Evolutionary conservation across 768 basidiomycete species (phyloP).

Genomic region (Suillus fuscotomentosus): DNA sequence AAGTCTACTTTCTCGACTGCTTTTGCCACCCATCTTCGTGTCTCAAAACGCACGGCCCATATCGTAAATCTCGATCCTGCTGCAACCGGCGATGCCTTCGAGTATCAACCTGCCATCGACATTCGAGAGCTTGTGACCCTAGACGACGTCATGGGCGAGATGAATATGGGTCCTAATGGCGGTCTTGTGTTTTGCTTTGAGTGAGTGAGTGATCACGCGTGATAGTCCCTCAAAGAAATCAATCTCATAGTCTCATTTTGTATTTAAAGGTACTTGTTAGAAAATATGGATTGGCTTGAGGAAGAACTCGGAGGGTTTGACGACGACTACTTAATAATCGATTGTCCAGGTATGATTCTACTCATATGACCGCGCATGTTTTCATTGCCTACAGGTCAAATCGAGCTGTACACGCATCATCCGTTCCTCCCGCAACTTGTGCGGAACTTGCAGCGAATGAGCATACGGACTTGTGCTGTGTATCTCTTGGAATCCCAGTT

Average conservation of each 20-base stretch:
- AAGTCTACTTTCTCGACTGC: constrained; percentile 93
- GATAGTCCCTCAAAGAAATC: background rate
- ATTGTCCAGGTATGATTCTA: constrained; percentile 72
- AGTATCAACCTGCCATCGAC: constrained; percentile 90
- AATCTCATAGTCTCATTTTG: background rate
- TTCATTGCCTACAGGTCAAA: constrained; percentile 66
- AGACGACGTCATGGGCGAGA: constrained; percentile 94
- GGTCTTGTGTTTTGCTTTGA: constrained; percentile 98
- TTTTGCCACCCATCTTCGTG: constrained; percentile 84
- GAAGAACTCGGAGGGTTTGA: constrained; percentile 94
- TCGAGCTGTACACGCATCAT: constrained; percentile 98
- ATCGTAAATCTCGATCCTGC: constrained; percentile 98
- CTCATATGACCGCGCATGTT: constrained; percentile 1
- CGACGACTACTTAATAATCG: constrained; percentile 92
- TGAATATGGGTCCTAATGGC: constrained; percentile 95
- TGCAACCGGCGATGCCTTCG: constrained; percentile 81
- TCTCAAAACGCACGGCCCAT: constrained; percentile 81
- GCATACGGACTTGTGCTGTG: constrained; percentile 82
- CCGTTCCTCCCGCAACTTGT: constrained; percentile 92
- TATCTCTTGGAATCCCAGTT: constrained; percentile 98
- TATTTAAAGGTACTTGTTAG: constrained; percentile 76
- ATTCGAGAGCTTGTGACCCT: constrained; percentile 90
- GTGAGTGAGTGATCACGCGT: constrained; percentile 65
- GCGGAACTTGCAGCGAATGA: constrained; percentile 68
- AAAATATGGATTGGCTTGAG: constrained; percentile 98